Conservation (phyloP, 2,329 filamentous ascomycete species). For the Phoma sp. region DNA sequence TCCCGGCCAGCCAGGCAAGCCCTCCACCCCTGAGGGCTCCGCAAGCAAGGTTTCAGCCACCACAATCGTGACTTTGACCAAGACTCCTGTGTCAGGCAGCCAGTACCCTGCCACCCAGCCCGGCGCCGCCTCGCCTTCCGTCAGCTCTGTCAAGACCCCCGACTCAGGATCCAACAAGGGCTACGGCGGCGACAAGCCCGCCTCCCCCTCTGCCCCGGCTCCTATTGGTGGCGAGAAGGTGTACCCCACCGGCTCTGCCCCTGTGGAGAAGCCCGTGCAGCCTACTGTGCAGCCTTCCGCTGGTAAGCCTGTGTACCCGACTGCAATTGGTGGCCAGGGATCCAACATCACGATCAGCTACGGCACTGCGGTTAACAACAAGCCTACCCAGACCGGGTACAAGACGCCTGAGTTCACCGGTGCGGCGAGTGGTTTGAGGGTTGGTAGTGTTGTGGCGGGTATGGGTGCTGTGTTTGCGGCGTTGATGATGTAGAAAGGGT, state of each 20-base stretch:
- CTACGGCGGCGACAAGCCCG: constrained; percentile 2
- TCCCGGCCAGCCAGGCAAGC: constrained; percentile 9
- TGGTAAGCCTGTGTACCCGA: neutral
- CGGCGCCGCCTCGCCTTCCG: constrained; percentile 7
- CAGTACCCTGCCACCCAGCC: constrained; percentile 16
- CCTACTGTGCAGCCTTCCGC: neutral
- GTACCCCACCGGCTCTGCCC: constrained; percentile 1
- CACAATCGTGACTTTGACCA: constrained; percentile 28
- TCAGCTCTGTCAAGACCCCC: constrained; percentile 4
- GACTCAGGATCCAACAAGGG: constrained; percentile 1
- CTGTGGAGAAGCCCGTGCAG: neutral
- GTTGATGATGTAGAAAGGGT: constrained; percentile 23
- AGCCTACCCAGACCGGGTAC: constrained; percentile 24
- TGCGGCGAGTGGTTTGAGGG: constrained; percentile 24
- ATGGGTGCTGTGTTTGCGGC: constrained; percentile 20
- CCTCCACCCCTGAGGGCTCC: neutral
- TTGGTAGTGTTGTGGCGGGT: constrained; percentile 19
- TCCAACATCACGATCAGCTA: constrained; percentile 21
- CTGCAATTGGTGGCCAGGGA: neutral
- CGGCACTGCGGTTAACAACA: constrained; percentile 2
- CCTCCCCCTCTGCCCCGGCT: too few species aligned
- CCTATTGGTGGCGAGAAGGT: neutral
- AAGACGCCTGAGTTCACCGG: constrained; percentile 29
- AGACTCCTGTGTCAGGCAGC: constrained; percentile 18
- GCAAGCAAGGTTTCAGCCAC: neutral